Percentiles rank a stretch among this genome's conserved stretches.
These are phyloP conservation scores for Irpex rosettiformis DNA, from an alignment of 1,284 basidiomycete genomes.

Conservation along the genomic window DNA sequence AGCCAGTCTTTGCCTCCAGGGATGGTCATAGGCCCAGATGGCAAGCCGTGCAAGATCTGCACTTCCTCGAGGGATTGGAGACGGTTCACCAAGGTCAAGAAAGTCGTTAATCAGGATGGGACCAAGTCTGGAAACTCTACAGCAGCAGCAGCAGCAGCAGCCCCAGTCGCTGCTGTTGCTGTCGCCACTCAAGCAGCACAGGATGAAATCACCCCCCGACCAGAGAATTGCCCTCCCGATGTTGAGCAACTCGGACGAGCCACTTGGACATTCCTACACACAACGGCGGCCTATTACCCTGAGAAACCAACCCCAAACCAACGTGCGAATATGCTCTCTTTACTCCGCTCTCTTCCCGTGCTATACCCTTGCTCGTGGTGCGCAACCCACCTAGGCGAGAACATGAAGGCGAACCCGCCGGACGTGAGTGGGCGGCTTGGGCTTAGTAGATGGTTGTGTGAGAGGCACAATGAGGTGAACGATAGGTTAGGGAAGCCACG, in stretches of 20 bases:
- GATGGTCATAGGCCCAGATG: conserved; percentile 85
- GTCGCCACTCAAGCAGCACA: not conserved
- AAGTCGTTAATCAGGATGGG: conserved; percentile 24
- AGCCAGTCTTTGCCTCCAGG: conserved; percentile 52
- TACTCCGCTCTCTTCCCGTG: conserved; percentile 73
- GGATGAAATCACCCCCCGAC: conserved; percentile 27
- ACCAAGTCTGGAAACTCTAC: conserved; percentile 36
- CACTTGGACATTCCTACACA: conserved; percentile 95
- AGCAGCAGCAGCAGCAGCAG: conserved; percentile 24
- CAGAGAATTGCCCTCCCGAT: conserved; percentile 81
- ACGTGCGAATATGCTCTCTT: conserved; percentile 75
- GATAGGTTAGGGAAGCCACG: conserved; percentile 74
- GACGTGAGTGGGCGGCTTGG: conserved; percentile 67
- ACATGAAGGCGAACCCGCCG: conserved; percentile 65
- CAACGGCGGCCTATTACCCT: conserved; percentile 93
- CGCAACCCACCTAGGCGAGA: conserved; percentile 74
- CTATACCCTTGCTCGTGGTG: conserved; percentile 87
- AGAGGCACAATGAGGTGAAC: conserved; percentile 91
- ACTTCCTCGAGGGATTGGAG: conserved; percentile 75
- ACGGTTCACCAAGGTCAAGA: conserved; percentile 10
- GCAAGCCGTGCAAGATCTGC: conserved; percentile 92
- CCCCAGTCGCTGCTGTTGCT: conserved; percentile 33
- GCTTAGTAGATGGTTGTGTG: conserved; percentile 85
- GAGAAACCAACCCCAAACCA: conserved; percentile 66
- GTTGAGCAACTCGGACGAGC: conserved; percentile 83